These are phyloP conservation scores for Trichaptum fuscoviolaceum DNA, from an alignment of 768 basidiomycete species.

Conservation along the genomic window DNA sequence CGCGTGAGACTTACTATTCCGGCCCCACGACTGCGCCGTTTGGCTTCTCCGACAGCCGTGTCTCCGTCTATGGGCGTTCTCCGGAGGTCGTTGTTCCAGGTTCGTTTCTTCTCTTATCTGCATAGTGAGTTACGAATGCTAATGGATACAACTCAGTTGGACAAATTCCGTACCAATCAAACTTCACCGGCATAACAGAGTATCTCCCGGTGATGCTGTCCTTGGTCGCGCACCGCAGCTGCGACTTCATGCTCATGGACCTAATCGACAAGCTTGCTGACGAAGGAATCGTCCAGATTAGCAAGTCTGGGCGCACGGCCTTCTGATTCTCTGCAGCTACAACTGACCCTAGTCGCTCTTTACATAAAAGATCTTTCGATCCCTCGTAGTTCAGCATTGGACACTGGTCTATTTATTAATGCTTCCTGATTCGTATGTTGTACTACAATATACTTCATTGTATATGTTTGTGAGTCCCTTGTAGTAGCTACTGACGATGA, in stretches of 20 bases:
- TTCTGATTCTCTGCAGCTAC: background rate
- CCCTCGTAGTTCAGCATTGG: too few species aligned
- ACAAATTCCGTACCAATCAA: slow-evolving; percentile 24
- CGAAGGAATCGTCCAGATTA: background rate
- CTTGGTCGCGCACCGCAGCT: slow-evolving; percentile 23
- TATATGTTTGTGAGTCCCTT: too few species aligned
- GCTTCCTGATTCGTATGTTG: too few species aligned
- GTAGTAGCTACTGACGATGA: too few species aligned
- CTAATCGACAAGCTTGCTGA: background rate
- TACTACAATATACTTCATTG: too few species aligned
- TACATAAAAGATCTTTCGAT: too few species aligned
- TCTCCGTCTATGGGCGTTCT: slow-evolving; percentile 19
- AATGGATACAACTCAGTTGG: slow-evolving; percentile 15
- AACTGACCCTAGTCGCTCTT: too few species aligned
- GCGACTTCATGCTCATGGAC: slow-evolving; percentile 11
- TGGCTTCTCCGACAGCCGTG: slow-evolving; percentile 19
- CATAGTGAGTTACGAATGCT: too few species aligned
- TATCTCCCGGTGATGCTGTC: slow-evolving; percentile 25
- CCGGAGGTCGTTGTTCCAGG: slow-evolving; percentile 27
- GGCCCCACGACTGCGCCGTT: slow-evolving; percentile 21
- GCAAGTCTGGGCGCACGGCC: background rate
- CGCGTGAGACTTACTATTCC: background rate
- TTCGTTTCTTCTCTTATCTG: background rate
- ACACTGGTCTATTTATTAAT: too few species aligned
- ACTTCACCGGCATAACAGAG: slow-evolving; percentile 22